Evolutionary conservation across 2,329 filamentous ascomycete genomes (phyloP).

Genomic region (Cercospora janseana): DNA sequence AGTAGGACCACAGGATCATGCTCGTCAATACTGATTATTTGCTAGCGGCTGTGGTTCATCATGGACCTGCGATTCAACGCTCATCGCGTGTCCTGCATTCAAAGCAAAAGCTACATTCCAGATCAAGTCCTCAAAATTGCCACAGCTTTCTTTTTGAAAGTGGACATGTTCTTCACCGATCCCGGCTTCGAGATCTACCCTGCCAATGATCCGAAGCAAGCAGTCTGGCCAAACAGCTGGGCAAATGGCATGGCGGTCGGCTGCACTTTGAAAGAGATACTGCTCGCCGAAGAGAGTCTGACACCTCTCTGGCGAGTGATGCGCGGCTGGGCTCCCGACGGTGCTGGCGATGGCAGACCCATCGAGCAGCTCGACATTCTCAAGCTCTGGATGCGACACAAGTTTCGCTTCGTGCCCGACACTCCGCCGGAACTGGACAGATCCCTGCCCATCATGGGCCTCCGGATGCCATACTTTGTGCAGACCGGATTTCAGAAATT

Average conservation of each 20-base stretch:
- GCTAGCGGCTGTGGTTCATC: constrained; percentile 67
- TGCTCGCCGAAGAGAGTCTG: constrained; percentile 41
- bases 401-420: constrained; percentile 42
- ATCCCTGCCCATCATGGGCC: constrained; percentile 47
- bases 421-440: constrained; percentile 27
- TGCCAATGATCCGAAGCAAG: constrained; percentile 15
- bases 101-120: constrained; percentile 55
- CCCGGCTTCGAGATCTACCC: constrained; percentile 46
- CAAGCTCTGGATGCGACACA: constrained; percentile 59
- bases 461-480: constrained; percentile 42
- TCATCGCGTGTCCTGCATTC: constrained; percentile 56
- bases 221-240: constrained; percentile 13
- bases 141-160: constrained; percentile 67
- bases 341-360: constrained; percentile 17
- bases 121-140: constrained; percentile 60
- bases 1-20: neutral
- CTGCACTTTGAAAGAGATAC: constrained; percentile 52
- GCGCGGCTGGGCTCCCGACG: constrained; percentile 48
- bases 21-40: constrained; percentile 30
- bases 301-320: constrained; percentile 57
- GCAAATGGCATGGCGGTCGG: constrained; percentile 35
- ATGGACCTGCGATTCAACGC: constrained; percentile 63
- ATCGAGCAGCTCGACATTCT: constrained; percentile 52
- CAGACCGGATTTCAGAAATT: constrained; percentile 16
- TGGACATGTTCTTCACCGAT: constrained; percentile 67